These are phyloP conservation scores for Erythrophleum ivorense DNA, from an alignment of 331 rosid species.

Conservation along the genomic window DNA sequence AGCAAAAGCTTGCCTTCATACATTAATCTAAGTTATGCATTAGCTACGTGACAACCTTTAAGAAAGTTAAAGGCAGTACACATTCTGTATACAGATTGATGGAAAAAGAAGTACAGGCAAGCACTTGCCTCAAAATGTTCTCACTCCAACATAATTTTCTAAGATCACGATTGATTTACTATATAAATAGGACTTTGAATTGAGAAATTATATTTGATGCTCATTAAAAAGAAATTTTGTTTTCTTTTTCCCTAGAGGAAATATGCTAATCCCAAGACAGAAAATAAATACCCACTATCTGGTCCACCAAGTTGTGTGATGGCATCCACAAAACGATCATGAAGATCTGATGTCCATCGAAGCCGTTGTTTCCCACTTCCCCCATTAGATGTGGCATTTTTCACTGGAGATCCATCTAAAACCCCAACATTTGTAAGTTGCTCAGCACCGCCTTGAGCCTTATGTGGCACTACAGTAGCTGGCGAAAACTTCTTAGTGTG, in stretches of 20 bases:
- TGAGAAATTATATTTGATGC: not conserved
- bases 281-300: constrained; percentile 89
- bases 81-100: not conserved
- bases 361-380: constrained; percentile 85
- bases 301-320: constrained; percentile 96
- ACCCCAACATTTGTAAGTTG: constrained; percentile 57
- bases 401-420: constrained; percentile 57
- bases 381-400: constrained; percentile 60
- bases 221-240: not conserved
- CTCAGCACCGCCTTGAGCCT: constrained; percentile 68
- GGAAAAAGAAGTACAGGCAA: not conserved
- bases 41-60: not conserved
- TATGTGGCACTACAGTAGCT: constrained; percentile 66
- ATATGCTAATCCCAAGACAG: constrained; percentile 38
- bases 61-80: not conserved
- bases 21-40: constrained; percentile 9
- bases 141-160: not conserved
- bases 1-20: constrained; percentile 1
- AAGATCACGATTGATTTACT: not conserved
- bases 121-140: not conserved
- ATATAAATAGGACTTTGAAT: too few species aligned
- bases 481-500: constrained; percentile 74
- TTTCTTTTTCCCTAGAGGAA: not conserved
- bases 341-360: constrained; percentile 94
- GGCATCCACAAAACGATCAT: constrained; percentile 93